Evolutionary conservation across 805 yeast species (phyloP).

Genomic region (Lipomyces starkeyi): DNA sequence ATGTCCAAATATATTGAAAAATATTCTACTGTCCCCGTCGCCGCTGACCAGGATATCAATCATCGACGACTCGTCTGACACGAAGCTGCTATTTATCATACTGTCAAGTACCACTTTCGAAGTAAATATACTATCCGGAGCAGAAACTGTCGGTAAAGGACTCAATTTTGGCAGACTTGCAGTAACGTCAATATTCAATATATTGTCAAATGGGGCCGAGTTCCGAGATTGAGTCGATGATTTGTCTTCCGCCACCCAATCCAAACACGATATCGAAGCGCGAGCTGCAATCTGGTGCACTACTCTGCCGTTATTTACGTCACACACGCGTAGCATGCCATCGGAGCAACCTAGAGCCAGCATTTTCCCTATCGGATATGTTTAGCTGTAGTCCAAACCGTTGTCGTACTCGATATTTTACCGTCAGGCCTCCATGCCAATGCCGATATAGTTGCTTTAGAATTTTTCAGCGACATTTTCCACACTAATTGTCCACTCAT

Average conservation of each 20-base stretch:
- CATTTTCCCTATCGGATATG: constrained; percentile 20
- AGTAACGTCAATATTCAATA: constrained; percentile 23
- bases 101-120: constrained; percentile 28
- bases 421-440: constrained; percentile 39
- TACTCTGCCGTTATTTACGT: constrained; percentile 30
- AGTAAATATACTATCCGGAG: constrained; percentile 31
- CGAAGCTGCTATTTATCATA: constrained; percentile 21
- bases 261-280: constrained; percentile 17
- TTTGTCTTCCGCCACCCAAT: constrained; percentile 27
- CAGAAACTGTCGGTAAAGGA: constrained; percentile 20
- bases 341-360: constrained; percentile 35
- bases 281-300: constrained; percentile 16
- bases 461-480: constrained; percentile 23
- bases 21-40: constrained; percentile 5
- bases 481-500: constrained; percentile 38
- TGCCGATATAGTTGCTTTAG: constrained; percentile 10
- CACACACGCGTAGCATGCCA: constrained; percentile 29
- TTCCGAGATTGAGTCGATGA: constrained; percentile 14
- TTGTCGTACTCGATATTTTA: constrained; percentile 2
- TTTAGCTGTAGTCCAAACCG: not conserved
- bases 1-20: constrained; percentile 29
- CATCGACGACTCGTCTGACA: constrained; percentile 15
- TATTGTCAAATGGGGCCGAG: constrained; percentile 20
- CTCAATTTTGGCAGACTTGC: constrained; percentile 26
- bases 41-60: constrained; percentile 27